Evolutionary conservation across 177 flowering plant species (phyloP).

Genomic region (Telopea speciosissima): DNA sequence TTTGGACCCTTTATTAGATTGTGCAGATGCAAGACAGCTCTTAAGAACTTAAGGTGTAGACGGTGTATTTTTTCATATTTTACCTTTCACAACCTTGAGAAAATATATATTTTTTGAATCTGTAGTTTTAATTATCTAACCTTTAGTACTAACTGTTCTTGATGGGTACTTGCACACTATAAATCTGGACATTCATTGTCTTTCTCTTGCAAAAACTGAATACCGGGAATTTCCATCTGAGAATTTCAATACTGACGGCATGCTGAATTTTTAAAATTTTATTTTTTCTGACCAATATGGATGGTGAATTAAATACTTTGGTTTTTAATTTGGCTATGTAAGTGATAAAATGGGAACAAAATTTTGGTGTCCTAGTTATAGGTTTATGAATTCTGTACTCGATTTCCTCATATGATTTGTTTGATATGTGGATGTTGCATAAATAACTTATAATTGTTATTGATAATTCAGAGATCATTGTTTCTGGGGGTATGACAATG

Average conservation of each 20-base stretch:
- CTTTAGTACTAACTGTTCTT: background rate
- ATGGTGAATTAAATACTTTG: too few species aligned
- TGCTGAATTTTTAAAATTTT: too few species aligned
- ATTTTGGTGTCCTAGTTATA: background rate
- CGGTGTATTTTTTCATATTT: too few species aligned
- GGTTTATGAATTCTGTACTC: background rate
- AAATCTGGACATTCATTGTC: background rate
- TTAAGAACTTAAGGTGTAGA: background rate
- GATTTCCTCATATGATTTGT: background rate
- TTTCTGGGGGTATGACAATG: slow-evolving; percentile 96
- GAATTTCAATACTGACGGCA: too few species aligned
- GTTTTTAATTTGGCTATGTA: too few species aligned
- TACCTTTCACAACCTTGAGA: background rate
- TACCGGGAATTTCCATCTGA: too few species aligned
- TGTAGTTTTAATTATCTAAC: background rate
- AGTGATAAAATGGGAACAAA: too few species aligned
- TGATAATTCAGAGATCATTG: slow-evolving; percentile 69
- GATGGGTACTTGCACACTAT: background rate
- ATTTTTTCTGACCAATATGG: too few species aligned
- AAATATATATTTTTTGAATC: background rate
- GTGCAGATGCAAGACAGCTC: background rate
- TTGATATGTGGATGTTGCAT: background rate
- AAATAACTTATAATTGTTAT: slow-evolving; percentile 1
- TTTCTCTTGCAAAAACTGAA: background rate
- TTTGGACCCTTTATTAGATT: background rate